phyloP scores from a whole-genome alignment of 2,329 filamentous ascomycete species.

The Xylariomycetidae sp. region DNA sequence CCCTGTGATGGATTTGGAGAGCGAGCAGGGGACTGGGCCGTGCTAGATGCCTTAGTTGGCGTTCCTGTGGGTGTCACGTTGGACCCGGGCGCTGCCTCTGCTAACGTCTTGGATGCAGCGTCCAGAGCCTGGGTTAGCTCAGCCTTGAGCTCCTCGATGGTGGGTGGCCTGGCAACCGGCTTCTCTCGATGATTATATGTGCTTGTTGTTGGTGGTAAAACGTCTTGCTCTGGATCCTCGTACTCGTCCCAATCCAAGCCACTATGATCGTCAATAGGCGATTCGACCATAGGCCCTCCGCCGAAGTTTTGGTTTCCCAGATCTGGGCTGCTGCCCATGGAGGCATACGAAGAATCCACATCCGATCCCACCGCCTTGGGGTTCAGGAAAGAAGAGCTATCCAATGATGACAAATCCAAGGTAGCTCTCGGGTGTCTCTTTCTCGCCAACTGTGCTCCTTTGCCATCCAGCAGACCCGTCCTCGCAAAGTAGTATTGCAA shows the following conservation, averaged over 20 bases:
- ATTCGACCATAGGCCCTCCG: conserved; percentile 38
- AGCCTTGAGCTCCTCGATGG: conserved; percentile 69
- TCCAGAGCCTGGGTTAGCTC: conserved; percentile 44
- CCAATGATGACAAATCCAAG: conserved; percentile 53
- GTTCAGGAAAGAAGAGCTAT: conserved; percentile 34
- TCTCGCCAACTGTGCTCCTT: conserved; percentile 79
- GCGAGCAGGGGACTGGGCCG: conserved; percentile 10
- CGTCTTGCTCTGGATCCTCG: conserved; percentile 64
- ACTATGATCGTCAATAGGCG: conserved; percentile 39
- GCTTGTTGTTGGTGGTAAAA: conserved; percentile 95
- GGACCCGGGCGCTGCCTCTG: conserved; percentile 46
- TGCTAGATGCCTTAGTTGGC: conserved; percentile 5
- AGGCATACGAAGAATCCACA: conserved; percentile 55
- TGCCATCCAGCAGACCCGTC: conserved; percentile 88
- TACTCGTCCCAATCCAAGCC: conserved; percentile 55
- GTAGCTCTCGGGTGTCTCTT: conserved; percentile 59
- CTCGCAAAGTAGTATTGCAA: conserved; percentile 97
- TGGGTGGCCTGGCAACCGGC: conserved; percentile 76
- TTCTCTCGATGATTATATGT: conserved; percentile 87
- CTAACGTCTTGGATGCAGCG: conserved; percentile 52
- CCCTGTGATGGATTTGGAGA: conserved; percentile 45
- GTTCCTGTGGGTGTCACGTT: conserved; percentile 5
- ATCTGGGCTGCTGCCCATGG: conserved; percentile 57
- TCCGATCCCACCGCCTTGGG: conserved; percentile 43
- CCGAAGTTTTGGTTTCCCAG: conserved; percentile 36